Base-by-base conservation (phyloP, 2,329 filamentous ascomycete genomes). In the Phyllosticta paracitricarpa region DNA sequence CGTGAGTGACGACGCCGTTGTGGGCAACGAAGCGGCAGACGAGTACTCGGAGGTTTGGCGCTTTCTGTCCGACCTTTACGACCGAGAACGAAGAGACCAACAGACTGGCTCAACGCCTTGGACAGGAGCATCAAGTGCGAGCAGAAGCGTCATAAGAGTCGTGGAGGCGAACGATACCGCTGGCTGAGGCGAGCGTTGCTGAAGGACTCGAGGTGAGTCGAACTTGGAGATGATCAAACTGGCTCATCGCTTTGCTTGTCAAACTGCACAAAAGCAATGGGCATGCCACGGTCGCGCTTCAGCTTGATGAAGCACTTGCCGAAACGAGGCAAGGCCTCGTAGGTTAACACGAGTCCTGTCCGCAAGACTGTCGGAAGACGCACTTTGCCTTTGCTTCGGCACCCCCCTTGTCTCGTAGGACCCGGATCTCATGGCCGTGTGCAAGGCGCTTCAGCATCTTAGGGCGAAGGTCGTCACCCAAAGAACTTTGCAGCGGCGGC, bases 311-410 rank as follows among this genome's bases (percentile, higher is more conserved):
- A 58, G 40, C 60, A 62, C 7, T 25, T 52, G 24, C 60, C 60
- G 12, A 55, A 55, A 10, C 24, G 22, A 5, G 14, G 19, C 19
- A 22, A 22, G 19, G 19, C 19, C 19, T 22, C 19, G 2, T 1
- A 22, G 19, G 19, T 22, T 22, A 22, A 22, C 19, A 22, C 19
- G 19, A 22, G 19, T 22, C 2, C 2, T 2, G 19, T 22, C 19
- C 19, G 19, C 19, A 22, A 22, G 19, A 22, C 19, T 96, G 90
- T 79, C 96, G 94, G 72, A 92, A 97, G 53, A 96, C 88, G 61
- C 94, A 86, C 78, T 99, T 97, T 1, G 94, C 94, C 74, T 97
- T 97, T 19, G 94, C 94, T 74, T 99, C 94, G 65, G 95, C 94
- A 51, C 92, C 93, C 77, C 99, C 94, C 73, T 99, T 99, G 69